Base-by-base conservation (phyloP, 306 rosid species). In the Acmispon strigosus region DNA sequence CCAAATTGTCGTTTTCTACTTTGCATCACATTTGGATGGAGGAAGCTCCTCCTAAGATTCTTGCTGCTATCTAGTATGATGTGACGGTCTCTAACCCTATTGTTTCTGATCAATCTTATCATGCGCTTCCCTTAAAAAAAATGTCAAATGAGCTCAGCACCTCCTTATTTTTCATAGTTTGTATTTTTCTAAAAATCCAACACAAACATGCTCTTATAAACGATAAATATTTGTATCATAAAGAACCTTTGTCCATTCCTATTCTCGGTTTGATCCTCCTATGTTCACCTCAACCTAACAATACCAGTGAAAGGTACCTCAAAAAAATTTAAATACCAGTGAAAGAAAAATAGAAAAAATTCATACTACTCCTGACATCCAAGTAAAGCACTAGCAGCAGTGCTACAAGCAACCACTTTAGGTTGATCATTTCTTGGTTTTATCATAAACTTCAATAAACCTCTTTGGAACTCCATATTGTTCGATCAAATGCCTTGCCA, bases 391-490 rank as follows among this genome's bases (percentile, higher is more conserved):
- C 42, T 54, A 10, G 2, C 27, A 14, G 18, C n/a, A 20, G 39
- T 37, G 61, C 54, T 15, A 49, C 68, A 62, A 73, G 49, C 34
- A 39, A 48, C 32, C 71, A 44, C 24, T 10, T 57, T 51, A 24
- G 32, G 8, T 11, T 56, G 59, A 57, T 89, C 74, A 85, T 88
- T 52, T 89, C 84, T 66, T 89, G 22, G 96, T 94, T 83, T 89
- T 94, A 50, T 94, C 96, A 74, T 85, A 89, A 78, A 94, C 98
- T 79, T 90, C 97, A 37, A 94, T 94, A 74, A 69, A 86, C 82
- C 86, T 90, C 86, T 94, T 94, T 32, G 96, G 95, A 74, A 94
- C 88, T 74, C 96, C 96, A 78, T 86, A 94, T 27, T 90, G 96
- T 75, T 94, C 97, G 44, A 88, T 69, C 84, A 94, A 76, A 83